Evolutionary conservation across 2,329 filamentous ascomycete species (phyloP), one percentile per base, ranked within the genome.

Genomic region (Dryadomyces sulphureus): DNA sequence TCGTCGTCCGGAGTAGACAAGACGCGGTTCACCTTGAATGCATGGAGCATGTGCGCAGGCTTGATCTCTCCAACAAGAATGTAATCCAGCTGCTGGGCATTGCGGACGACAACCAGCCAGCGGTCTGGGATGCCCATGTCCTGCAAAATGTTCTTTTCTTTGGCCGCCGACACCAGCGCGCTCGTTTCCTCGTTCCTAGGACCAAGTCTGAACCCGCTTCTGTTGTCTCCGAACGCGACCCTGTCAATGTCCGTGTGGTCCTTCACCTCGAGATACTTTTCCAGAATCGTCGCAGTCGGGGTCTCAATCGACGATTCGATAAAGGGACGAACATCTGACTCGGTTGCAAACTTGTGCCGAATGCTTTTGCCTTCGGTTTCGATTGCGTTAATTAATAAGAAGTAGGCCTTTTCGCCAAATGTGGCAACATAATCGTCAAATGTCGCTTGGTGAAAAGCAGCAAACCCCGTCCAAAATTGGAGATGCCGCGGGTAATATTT

Each of bases 41-140:
- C 32, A 4, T 19, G 19, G 7, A 51, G 24, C 5, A n/a, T 25
- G 25, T 47, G 45, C 16, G 47, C 45, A 1, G 47, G 17, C 25
- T 49, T 51, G 43, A 35, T 27, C 17, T 50, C 47, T n/a, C 46
- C 49, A 3, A 50, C 49, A 3, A 49, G 25, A 2, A 48, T 4
- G 7, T 36, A 38, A 8, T 4, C 6, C 8, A 3, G 2, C 9
- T 14, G 39, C 2, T 32, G 38, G 2, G 40, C 35, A 7, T 11
- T 19, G 19, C 34, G 20, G 6, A n/a, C 5, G 7, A 19, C 42
- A 8, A 45, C 3, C 7, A 32, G 12, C 49, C 49, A 47, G 8
- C 47, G 47, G 24, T 47, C 46, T 2, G 47, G 48, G 17, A 32
- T 17, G 5, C 45, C 45, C 1, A 42, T 42, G 0, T 22, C 19